Base-by-base conservation (phyloP, 805 yeast species). In the Millerozyma acaciae region DNA sequence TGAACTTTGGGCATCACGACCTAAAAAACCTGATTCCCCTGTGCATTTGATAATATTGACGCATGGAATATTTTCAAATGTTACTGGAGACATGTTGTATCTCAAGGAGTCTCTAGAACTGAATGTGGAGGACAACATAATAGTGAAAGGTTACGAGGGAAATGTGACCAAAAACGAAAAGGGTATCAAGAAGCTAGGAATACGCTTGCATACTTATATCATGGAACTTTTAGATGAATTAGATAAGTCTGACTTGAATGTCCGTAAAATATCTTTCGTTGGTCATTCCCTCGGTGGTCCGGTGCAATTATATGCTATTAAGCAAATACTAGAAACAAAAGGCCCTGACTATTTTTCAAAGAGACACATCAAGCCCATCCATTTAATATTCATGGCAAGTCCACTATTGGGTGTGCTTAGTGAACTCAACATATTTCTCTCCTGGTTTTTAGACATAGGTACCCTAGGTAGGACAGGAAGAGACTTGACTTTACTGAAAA, bases 221-320 rank as follows among this genome's bases (percentile, higher is more conserved):
- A 42, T 57, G 14, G 44, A 44, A 5, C 35, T 55, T 4, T 46
- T 66, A 13, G 56, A 56, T 5, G 47, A 53, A 12, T 28, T 41
- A 12, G 35, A 30, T 5, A 38, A 45, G 12, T 28, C 24, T 7
- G 45, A 40, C 5, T 41, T 45, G 14, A 39, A 38, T 5, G 44
- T 65, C 8, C 43, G 44, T 21, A 47, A 53, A 26, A 55, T 67
- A 2, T 65, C 71, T 16, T 67, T 67, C 33, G 52, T 67, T 14
- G 73, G 67, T 14, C 73, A 67, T 41, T 67, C 72, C 0, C 38
- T 67, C 4, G 73, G 73, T 6, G 73, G 73, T 1, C 48, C 60
- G 12, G 63, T 61, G 5, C 73, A 67, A 47, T 44, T 65, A 21
- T 66, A 59, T 36, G 66, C 70, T 4, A 53, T 67, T 27, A 60